A percentile compares a stretch with the other conserved stretches of the same genome.
Conservation (phyloP, 2,329 filamentous ascomycete genomes). For the Sclerotinia nivalis region DNA sequence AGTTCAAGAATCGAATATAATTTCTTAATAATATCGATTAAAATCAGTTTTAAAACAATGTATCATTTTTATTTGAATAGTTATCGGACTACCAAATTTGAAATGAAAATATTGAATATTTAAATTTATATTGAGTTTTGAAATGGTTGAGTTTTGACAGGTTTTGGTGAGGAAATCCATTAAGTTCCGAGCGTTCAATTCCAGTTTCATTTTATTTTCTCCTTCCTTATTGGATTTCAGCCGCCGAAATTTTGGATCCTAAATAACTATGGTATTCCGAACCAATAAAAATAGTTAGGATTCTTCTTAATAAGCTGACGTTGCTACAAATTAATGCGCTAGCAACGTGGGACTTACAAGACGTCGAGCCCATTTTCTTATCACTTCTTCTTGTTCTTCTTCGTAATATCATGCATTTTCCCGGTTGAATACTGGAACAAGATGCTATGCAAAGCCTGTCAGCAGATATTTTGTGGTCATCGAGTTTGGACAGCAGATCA, state of each 20-base stretch:
- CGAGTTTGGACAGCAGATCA: neutral
- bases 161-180: no score
- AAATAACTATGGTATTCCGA: neutral
- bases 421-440: neutral
- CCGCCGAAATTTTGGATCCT: fast-evolving
- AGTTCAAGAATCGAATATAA: no score
- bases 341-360: no score
- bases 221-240: neutral
- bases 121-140: no score
- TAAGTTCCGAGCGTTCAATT: no score
- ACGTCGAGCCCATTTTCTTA: neutral
- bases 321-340: neutral
- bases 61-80: no score
- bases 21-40: no score
- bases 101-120: no score
- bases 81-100: no score
- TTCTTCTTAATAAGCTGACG: neutral
- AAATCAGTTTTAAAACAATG: no score
- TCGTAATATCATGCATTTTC: neutral
- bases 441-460: neutral
- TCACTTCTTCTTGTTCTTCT: neutral
- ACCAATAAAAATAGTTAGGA: neutral
- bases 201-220: neutral
- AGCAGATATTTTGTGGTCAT: neutral
- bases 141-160: no score